A percentile compares a stretch with the other conserved stretches of the same genome.
These are phyloP conservation scores for Aurantiochytrium sp. DNA, from an alignment of 108 stramenopile genomes.

Conservation along the genomic window DNA sequence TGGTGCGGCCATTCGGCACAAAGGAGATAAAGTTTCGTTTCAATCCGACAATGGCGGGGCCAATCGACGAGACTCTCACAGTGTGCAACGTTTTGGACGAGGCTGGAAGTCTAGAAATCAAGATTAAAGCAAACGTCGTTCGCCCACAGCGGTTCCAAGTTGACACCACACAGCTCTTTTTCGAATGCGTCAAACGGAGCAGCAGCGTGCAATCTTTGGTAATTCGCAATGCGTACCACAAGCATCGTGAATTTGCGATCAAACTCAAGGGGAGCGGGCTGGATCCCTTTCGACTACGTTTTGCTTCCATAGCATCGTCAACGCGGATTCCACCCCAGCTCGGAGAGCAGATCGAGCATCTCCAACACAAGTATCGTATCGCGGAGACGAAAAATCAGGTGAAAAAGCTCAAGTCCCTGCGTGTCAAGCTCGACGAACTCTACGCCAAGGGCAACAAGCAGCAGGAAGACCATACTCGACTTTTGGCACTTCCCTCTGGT, in stretches of 20 bases:
- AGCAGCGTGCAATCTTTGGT: not conserved
- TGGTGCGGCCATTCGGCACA: not conserved
- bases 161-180: not conserved
- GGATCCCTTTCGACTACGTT: not conserved
- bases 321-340: not conserved
- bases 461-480: not conserved
- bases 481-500: not conserved
- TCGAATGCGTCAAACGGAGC: not conserved
- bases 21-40: not conserved
- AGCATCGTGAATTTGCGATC: not conserved
- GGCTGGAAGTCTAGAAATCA: not conserved
- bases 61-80: not conserved
- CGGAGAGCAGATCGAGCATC: conserved; percentile 10
- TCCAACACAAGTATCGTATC: conserved; percentile 10
- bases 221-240: not conserved
- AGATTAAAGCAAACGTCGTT: not conserved
- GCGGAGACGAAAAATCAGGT: conserved; percentile 13
- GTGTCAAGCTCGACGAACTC: not conserved
- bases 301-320: not conserved
- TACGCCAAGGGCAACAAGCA: not conserved
- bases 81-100: not conserved
- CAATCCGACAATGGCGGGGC: not conserved
- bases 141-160: not conserved
- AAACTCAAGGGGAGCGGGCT: not conserved
- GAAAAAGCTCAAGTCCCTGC: conserved; percentile 15